Base-by-base conservation (phyloP, 441 rosid genomes). In the Jatropha multifida region DNA sequence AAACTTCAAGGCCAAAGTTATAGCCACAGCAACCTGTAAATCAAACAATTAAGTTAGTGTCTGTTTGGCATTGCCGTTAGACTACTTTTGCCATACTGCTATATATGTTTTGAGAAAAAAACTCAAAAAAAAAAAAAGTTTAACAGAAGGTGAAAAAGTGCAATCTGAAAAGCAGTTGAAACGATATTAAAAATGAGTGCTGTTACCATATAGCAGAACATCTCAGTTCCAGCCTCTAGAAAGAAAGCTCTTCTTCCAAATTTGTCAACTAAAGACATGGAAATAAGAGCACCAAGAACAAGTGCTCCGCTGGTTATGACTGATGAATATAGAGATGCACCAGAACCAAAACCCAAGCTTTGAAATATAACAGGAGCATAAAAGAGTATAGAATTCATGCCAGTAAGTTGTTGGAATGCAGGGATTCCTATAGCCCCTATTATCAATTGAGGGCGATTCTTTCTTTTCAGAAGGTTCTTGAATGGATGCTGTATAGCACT, bases 301-400 rank as follows among this genome's bases (percentile, higher is more conserved):
- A 91, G 90, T 0, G 92, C 94, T 52, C 78, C 85, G 46, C 91
- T 86, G 3, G 95, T 93, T 23, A 93, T 76, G 27, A 88, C 81
- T 3, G 97, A 86, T 0, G 97, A 89, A 61, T 86, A 85, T 11
- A 93, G 86, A n/a, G 98, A 75, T 14, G 98, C 89, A 0, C 84
- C 88, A 0, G 94, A 89, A 58, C 95, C 97, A 56, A 93, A 90
- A n/a, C 98, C 98, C 72, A 93, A 83, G 76, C 90, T 93, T 77
- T 93, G 98, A 61, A 91, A 92, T 82, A 93, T 85, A 62, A 91
- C 94, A 0, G 97, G 98, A 72, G 97, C 94, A 63, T 93, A 93
- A 79, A 94, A 94, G 74, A 94, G 87, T 69, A 94, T 94, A 7
- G 97, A 92, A 79, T 94, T 94, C 87, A 85, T 94, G 23, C 96